phyloP scores from a whole-genome alignment of 2,329 filamentous ascomycete species.

The Beauveria bassiana region DNA sequence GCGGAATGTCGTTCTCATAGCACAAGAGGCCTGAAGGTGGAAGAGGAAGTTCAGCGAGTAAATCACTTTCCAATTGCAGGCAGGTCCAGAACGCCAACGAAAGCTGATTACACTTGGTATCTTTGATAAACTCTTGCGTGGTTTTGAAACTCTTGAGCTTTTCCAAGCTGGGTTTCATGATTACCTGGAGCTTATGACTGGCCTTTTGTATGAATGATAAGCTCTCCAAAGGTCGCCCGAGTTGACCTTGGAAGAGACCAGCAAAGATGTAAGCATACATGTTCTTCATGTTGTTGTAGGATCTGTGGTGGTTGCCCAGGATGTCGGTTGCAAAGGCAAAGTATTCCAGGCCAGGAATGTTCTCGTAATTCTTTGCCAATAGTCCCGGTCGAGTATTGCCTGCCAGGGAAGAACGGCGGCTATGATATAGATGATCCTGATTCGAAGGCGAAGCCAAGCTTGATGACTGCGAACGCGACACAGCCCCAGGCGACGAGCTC shows the following conservation, averaged over 20 bases:
- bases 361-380: conserved; percentile 61
- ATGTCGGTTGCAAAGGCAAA: conserved; percentile 84
- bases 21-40: conserved; percentile 54
- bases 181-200: conserved; percentile 54
- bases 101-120: conserved; percentile 49
- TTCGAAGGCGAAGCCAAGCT: conserved; percentile 46
- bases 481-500: conserved; percentile 43
- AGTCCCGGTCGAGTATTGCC: conserved; percentile 24
- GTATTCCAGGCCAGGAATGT: conserved; percentile 83
- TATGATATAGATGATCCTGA: conserved; percentile 35
- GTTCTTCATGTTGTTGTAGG: conserved; percentile 71
- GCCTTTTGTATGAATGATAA: conserved; percentile 54
- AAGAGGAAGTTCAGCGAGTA: conserved; percentile 68
- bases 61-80: conserved; percentile 63
- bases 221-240: conserved; percentile 81
- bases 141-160: conserved; percentile 37
- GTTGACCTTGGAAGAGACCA: conserved; percentile 80
- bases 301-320: conserved; percentile 72
- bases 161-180: conserved; percentile 60
- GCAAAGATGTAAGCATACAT: conserved; percentile 81
- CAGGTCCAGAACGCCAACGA: conserved; percentile 87
- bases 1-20: conserved; percentile 57
- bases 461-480: conserved; percentile 40
- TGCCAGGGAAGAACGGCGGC: conserved; percentile 46
- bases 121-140: conserved; percentile 30